phyloP scores from a whole-genome alignment of 306 rosid species.

The Luffa acutangula region DNA sequence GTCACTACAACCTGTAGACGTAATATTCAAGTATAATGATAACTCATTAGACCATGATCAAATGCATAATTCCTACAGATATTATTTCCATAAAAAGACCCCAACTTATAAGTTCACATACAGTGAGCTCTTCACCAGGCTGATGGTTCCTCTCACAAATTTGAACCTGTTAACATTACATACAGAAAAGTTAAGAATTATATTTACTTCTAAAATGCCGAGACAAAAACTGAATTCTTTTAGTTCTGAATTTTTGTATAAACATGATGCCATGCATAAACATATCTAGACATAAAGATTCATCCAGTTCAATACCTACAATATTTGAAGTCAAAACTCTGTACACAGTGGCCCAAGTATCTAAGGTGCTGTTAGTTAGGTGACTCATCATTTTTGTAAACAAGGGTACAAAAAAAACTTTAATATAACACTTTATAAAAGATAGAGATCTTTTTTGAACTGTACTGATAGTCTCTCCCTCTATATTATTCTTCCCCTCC shows the following conservation, averaged over 20 bases:
- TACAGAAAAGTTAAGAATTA: background rate
- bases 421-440: background rate
- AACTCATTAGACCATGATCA: background rate
- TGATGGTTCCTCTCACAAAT: constrained; percentile 95
- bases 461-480: background rate
- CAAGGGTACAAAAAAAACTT: background rate
- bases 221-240: background rate
- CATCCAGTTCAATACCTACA: background rate
- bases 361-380: background rate
- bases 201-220: background rate
- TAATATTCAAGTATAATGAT: constrained; percentile 15
- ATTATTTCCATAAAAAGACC: background rate
- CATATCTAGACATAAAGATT: background rate
- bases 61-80: background rate
- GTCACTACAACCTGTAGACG: constrained; percentile 55
- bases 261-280: background rate
- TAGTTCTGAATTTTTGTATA: background rate
- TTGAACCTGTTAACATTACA: constrained; percentile 53
- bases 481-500: background rate
- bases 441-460: background rate
- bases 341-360: background rate
- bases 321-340: background rate
- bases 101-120: constrained; percentile 26
- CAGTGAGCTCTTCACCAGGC: constrained; percentile 86
- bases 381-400: background rate